Evolutionary conservation across 768 basidiomycete species (phyloP).

Genomic region (Pleurotus tuoliensis): DNA sequence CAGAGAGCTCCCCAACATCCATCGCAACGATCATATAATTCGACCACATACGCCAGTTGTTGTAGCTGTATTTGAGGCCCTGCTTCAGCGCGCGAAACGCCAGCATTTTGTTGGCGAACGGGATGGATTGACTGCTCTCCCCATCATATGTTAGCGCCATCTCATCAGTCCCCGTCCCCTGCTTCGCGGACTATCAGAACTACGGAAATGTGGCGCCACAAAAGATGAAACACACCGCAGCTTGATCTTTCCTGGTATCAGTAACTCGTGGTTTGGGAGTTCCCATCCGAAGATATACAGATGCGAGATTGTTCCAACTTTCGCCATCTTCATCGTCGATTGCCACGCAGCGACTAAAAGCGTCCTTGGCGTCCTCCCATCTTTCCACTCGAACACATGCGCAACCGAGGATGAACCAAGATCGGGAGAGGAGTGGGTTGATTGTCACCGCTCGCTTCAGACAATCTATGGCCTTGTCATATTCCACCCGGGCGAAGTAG

Average conservation of each 20-base stretch:
- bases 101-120: conserved; percentile 75
- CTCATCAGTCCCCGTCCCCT: not conserved
- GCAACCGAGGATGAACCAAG: conserved; percentile 98
- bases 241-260: conserved; percentile 19
- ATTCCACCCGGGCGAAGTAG: conserved; percentile 69
- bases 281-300: conserved; percentile 85
- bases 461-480: conserved; percentile 55
- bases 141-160: conserved; percentile 11
- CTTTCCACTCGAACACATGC: conserved; percentile 76
- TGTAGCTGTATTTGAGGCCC: conserved; percentile 78
- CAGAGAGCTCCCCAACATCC: conserved; percentile 89
- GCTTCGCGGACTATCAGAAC: conserved; percentile 1
- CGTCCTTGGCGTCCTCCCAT: conserved; percentile 81
- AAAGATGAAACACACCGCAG: conserved; percentile 14
- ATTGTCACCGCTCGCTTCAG: conserved; percentile 77
- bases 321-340: conserved; percentile 97
- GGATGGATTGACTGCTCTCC: conserved; percentile 31
- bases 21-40: conserved; percentile 95
- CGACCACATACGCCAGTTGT: conserved; percentile 98
- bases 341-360: conserved; percentile 81
- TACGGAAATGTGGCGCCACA: not conserved
- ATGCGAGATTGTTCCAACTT: conserved; percentile 98
- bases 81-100: conserved; percentile 93
- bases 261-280: conserved; percentile 19
- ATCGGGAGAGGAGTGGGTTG: conserved; percentile 81